Percentiles rank a stretch among this genome's conserved stretches.
Evolutionary conservation across 1,284 basidiomycete species (phyloP).

Genomic region (Coniophora puteana): DNA sequence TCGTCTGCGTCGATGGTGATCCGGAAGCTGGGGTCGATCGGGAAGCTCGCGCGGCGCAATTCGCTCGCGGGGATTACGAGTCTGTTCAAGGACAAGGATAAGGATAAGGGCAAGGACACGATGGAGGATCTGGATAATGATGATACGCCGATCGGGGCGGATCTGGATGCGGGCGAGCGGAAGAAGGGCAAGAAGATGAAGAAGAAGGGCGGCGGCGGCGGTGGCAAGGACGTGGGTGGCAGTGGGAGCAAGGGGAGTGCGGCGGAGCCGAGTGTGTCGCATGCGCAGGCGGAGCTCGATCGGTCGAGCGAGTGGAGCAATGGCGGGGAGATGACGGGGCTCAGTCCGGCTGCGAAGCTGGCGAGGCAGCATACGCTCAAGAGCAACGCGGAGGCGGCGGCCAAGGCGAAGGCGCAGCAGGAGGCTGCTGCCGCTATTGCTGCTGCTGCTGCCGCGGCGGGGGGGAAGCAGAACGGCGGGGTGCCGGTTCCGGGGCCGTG

Average conservation of each 20-base stretch:
- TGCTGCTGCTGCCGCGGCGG: constrained; percentile 32
- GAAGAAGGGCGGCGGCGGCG: constrained; percentile 47
- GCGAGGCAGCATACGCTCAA: constrained; percentile 87
- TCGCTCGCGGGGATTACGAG: constrained; percentile 92
- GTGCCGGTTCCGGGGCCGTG: constrained; percentile 60
- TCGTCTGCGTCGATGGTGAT: constrained; percentile 97
- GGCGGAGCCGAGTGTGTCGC: constrained; percentile 75
- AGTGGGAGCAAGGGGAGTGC: constrained; percentile 60
- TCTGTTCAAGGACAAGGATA: constrained; percentile 89
- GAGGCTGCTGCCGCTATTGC: constrained; percentile 41
- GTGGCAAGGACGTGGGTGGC: too few species aligned
- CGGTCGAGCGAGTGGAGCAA: constrained; percentile 49
- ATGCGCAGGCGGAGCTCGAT: constrained; percentile 85
- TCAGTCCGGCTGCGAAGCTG: constrained; percentile 91
- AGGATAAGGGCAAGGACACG: constrained; percentile 58
- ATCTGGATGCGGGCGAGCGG: constrained; percentile 27
- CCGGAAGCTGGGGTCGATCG: constrained; percentile 91
- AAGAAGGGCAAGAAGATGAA: constrained; percentile 39
- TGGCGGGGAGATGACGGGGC: constrained; percentile 55
- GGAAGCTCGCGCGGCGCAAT: constrained; percentile 88
- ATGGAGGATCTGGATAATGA: constrained; percentile 43
- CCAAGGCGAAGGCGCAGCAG: constrained; percentile 58
- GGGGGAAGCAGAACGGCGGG: constrained; percentile 24
- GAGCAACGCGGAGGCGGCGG: constrained; percentile 80
- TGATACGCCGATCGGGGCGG: constrained; percentile 45